phyloP scores from a whole-genome alignment of 768 basidiomycete species.

The Tricholoma saponaceum region DNA sequence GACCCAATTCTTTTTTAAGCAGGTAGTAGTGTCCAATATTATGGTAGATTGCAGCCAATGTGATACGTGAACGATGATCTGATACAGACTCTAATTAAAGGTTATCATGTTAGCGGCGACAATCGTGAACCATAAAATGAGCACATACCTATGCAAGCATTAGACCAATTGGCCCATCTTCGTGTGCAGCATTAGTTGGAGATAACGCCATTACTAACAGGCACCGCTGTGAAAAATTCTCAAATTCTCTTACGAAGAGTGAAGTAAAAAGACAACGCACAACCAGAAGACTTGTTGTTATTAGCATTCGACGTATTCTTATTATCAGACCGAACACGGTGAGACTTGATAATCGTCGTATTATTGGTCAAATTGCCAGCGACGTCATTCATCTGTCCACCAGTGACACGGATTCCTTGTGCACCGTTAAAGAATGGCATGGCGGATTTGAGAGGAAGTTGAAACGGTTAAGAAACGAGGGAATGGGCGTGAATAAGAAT shows the following conservation, averaged over 20 bases:
- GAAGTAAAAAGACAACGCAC: neutral
- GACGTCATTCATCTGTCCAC: neutral
- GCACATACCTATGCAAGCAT: too few species aligned
- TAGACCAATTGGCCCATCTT: too few species aligned
- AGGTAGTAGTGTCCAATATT: too few species aligned
- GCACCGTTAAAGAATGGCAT: slow-evolving; percentile 1
- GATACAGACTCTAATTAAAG: too few species aligned
- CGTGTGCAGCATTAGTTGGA: neutral
- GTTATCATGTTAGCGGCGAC: too few species aligned
- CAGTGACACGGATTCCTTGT: neutral
- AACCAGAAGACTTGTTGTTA: neutral
- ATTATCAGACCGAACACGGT: neutral
- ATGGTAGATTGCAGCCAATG: too few species aligned
- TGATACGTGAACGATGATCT: too few species aligned
- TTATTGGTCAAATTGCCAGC: neutral
- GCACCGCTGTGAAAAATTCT: neutral
- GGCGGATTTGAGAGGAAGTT: neutral
- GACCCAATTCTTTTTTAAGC: too few species aligned
- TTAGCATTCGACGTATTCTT: neutral
- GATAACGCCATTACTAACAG: neutral
- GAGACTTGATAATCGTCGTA: neutral
- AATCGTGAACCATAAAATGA: too few species aligned
- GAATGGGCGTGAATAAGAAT: too few species aligned
- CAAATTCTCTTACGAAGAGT: neutral
- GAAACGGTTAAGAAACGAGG: too few species aligned